Evolutionary conservation across 2,329 filamentous ascomycete genomes (phyloP), one percentile per base, ranked within the genome.

Genomic region (Colletotrichum echinochloae): DNA sequence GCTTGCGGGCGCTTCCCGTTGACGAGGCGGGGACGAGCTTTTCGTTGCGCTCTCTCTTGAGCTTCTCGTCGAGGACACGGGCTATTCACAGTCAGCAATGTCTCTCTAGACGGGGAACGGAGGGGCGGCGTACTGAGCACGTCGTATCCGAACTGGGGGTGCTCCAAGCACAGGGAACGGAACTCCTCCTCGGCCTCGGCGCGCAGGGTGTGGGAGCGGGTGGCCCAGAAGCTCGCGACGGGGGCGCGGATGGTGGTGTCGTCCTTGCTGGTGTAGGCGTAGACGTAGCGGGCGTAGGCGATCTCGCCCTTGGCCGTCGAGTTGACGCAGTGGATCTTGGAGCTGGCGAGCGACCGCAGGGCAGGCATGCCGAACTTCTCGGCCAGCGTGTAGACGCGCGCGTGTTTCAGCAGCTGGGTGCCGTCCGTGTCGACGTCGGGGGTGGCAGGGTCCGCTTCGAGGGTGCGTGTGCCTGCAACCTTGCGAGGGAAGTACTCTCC

Each of bases 271-370:
- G 93, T 96, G 81, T 94, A 89, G 71, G 89, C 89, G 84, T 97
- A 97, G 39, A 97, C 92, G 83, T 94, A 98, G 79, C 94, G 90
- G 11, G 95, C 95, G 81, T 97, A 98, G 33, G 91, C 90, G 77
- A 98, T 95, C 85, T 98, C 95, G 80, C 94, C 95, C 82, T 91
- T 92, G 44, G 94, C 94, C 0, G 93, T 97, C 54, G 92, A 94
- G 78, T 94, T 92, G 76, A 97, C 92, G 79, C 93, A 93, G 84
- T 97, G 94, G 76, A 98, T 97, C 85, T 98, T 98, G 79, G 89
- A 90, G 79, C 93, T 93, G 2, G 94, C 92, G 35, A 97, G 89
- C 23, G 86, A 88, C 81, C 93, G 93, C 73, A 98, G 89, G 12
- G 84, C 84, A 0, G 85, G 82, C 57, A 94, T 83, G 49, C 89